These are phyloP conservation scores for Aphanomyces euteiches DNA, from an alignment of 352 stramenopile genomes.

Conservation along the genomic window DNA sequence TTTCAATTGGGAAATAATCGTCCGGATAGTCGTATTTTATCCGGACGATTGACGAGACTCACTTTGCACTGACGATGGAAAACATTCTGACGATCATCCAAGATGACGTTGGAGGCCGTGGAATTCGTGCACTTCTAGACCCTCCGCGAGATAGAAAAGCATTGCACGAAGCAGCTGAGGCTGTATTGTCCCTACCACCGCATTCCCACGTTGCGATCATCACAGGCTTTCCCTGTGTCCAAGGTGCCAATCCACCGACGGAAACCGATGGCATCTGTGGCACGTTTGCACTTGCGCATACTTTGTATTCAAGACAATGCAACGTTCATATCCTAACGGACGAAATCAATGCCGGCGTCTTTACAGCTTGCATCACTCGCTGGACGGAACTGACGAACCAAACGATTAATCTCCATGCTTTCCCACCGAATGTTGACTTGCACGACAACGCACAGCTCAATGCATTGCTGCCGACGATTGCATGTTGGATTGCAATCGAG, in stretches of 20 bases:
- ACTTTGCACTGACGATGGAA: not conserved
- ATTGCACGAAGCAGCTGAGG: not conserved
- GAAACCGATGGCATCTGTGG: conserved; percentile 12
- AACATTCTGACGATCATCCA: not conserved
- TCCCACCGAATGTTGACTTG: not conserved
- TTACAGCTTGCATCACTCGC: conserved; percentile 10
- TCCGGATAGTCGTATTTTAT: too few relatives aligned
- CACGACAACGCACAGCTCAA: not conserved
- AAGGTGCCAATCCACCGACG: conserved; percentile 4
- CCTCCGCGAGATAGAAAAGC: not conserved
- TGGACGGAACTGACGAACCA: not conserved
- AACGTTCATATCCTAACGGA: conserved; percentile 9
- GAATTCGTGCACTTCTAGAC: not conserved
- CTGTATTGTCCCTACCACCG: not conserved
- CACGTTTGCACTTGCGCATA: conserved; percentile 4
- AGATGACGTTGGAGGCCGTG: conserved; percentile 7
- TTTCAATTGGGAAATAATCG: too few relatives aligned
- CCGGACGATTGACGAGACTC: too few relatives aligned
- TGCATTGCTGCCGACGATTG: not conserved
- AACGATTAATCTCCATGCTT: conserved; percentile 1
- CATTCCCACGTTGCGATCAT: conserved; percentile 12
- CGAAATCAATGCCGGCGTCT: conserved; percentile 3
- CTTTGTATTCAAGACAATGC: not conserved
- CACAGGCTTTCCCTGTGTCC: conserved; percentile 10
- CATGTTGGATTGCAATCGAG: conserved; percentile 10